Conservation (phyloP, 805 yeast genomes). For the Pichia nakasei region DNA sequence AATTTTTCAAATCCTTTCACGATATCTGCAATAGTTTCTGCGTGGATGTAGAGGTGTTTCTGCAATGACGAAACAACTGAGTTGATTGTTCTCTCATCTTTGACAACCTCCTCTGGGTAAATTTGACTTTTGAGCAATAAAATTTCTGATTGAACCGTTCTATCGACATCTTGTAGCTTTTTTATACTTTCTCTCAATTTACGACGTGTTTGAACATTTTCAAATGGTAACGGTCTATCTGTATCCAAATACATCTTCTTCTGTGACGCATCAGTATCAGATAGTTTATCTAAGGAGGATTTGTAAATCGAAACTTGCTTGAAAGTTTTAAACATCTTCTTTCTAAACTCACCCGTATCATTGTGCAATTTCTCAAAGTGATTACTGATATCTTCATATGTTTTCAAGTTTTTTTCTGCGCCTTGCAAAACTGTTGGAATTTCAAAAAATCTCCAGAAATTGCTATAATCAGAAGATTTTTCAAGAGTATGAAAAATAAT, state of each 20-base stretch:
- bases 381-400: neutral
- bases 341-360: conserved; percentile 3
- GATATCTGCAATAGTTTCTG: conserved; percentile 1
- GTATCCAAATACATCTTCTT: neutral
- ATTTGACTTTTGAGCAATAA: conserved; percentile 20
- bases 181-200: conserved; percentile 12
- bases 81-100: conserved; percentile 22
- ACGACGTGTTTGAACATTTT: conserved; percentile 13
- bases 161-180: conserved; percentile 9
- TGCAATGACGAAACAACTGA: conserved; percentile 22
- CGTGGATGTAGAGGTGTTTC: conserved; percentile 6
- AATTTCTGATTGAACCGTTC: conserved; percentile 18
- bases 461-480: conserved; percentile 17
- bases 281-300: conserved; percentile 6
- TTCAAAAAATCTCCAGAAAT: conserved; percentile 26
- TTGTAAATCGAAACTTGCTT: conserved; percentile 9
- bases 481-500: conserved; percentile 17
- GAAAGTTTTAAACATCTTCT: neutral
- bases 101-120: conserved; percentile 24
- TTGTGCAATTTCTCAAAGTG: neutral
- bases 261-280: neutral
- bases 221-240: conserved; percentile 16
- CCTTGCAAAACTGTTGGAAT: conserved; percentile 14
- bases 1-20: neutral
- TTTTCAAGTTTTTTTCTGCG: conserved; percentile 4